A percentile compares a stretch with the other conserved stretches of the same genome.
Evolutionary conservation across 768 basidiomycete genomes (phyloP).

Genomic region (Rhodotorula paludigena): DNA sequence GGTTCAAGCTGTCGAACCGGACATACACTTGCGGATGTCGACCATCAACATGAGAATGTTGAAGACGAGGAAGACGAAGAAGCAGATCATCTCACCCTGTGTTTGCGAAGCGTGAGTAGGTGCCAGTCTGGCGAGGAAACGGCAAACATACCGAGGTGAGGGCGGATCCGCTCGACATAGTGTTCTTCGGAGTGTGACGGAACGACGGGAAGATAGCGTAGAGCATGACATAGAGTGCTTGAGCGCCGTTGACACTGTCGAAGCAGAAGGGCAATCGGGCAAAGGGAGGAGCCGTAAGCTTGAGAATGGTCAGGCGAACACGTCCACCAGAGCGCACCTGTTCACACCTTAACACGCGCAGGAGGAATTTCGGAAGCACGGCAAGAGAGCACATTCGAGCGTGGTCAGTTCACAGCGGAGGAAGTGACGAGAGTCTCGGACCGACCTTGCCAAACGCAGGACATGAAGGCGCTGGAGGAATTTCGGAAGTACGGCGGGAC

Average conservation of each 20-base stretch:
- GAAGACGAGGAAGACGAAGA: slow-evolving; percentile 77
- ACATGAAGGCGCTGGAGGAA: slow-evolving; percentile 6
- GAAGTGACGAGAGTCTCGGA: too few species aligned
- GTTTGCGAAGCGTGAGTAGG: too few species aligned
- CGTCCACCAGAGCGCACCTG: too few species aligned
- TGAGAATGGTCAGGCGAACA: too few species aligned
- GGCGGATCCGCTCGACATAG: slow-evolving; percentile 50
- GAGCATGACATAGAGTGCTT: slow-evolving; percentile 67
- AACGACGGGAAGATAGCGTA: slow-evolving; percentile 67
- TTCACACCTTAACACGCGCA: too few species aligned
- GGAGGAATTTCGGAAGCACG: neutral
- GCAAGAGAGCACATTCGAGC: neutral
- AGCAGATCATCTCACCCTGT: slow-evolving; percentile 52
- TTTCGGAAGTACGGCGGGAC: too few species aligned
- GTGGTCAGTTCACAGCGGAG: neutral
- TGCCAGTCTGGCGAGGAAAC: neutral
- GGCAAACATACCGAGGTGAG: slow-evolving; percentile 19
- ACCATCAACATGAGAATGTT: slow-evolving; percentile 57
- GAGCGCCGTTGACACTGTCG: slow-evolving; percentile 57
- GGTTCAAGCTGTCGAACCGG: too few species aligned
- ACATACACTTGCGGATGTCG: slow-evolving; percentile 39
- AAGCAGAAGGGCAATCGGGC: slow-evolving; percentile 3
- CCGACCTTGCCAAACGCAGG: slow-evolving; percentile 23
- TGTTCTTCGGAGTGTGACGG: slow-evolving; percentile 56
- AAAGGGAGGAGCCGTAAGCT: neutral